A percentile compares a stretch with the other conserved stretches of the same genome.
These are phyloP conservation scores for Populus tremula DNA, from an alignment of 345 rosid species.

Conservation along the genomic window DNA sequence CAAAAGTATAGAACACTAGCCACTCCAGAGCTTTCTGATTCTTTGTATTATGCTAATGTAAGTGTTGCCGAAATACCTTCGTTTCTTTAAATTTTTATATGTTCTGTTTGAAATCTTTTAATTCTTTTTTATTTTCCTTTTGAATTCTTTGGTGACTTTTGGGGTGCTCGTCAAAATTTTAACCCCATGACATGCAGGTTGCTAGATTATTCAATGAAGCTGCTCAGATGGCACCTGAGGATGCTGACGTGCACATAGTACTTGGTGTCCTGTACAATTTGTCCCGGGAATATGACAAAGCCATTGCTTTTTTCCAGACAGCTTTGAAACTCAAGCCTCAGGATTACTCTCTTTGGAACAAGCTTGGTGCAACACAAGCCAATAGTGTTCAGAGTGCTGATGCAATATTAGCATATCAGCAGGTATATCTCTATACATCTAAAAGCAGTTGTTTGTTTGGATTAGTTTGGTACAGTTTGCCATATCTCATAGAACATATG, in stretches of 20 bases:
- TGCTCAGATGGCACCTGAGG: slow-evolving; percentile 88
- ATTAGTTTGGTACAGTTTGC: not conserved
- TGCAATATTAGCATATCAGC: slow-evolving; percentile 96
- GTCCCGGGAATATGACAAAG: slow-evolving; percentile 90
- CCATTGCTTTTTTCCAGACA: slow-evolving; percentile 71
- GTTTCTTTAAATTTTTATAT: not conserved
- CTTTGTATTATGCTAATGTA: slow-evolving; percentile 84
- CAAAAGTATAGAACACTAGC: slow-evolving; percentile 77
- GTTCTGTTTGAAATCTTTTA: not conserved
- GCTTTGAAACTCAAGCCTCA: slow-evolving; percentile 88
- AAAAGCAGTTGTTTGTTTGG: not conserved
- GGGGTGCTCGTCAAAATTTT: slow-evolving; percentile 1
- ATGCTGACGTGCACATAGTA: slow-evolving; percentile 93
- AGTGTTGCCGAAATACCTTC: slow-evolving; percentile 25
- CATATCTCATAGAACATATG: not conserved
- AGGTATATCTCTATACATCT: slow-evolving; percentile 37
- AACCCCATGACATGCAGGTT: slow-evolving; percentile 41
- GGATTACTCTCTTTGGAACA: slow-evolving; percentile 99
- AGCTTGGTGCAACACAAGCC: slow-evolving; percentile 98
- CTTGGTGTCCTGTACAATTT: slow-evolving; percentile 91
- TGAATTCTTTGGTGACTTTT: not conserved
- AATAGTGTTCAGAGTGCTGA: slow-evolving; percentile 98
- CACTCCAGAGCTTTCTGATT: slow-evolving; percentile 56
- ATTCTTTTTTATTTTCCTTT: not conserved
- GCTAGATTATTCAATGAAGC: slow-evolving; percentile 83